phyloP scores from a whole-genome alignment of 306 rosid species.

The Vigna nakashimae region DNA sequence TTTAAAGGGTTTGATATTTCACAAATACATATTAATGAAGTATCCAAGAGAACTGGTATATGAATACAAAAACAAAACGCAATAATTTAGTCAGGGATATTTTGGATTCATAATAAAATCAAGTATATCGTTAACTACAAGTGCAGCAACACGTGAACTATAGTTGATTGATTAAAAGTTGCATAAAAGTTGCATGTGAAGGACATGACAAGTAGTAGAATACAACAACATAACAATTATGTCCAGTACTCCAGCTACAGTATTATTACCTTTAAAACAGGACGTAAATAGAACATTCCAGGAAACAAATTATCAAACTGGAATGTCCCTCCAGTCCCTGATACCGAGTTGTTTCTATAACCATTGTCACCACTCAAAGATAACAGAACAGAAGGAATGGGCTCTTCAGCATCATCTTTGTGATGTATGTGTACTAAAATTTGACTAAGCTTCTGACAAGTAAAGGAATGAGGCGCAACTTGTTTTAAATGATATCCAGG shows the following conservation, averaged over 20 bases:
- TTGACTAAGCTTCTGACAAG: constrained; percentile 97
- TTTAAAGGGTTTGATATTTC: background rate
- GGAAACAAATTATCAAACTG: constrained; percentile 83
- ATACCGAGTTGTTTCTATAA: constrained; percentile 91
- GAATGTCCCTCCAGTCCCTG: constrained; percentile 83
- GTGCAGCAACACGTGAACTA: constrained; percentile 35
- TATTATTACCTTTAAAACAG: constrained; percentile 84
- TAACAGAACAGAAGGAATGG: constrained; percentile 87
- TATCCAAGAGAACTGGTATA: background rate
- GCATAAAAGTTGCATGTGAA: constrained; percentile 5
- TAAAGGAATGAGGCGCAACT: constrained; percentile 82
- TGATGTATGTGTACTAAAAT: constrained; percentile 76
- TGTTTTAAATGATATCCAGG: constrained; percentile 85
- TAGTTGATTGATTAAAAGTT: constrained; percentile 27
- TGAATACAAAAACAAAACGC: background rate
- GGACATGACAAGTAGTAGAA: constrained; percentile 39
- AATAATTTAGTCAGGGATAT: background rate
- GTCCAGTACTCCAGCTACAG: constrained; percentile 31
- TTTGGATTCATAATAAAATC: constrained; percentile 41
- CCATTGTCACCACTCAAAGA: constrained; percentile 96
- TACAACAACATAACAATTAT: constrained; percentile 30
- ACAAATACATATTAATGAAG: background rate
- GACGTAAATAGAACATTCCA: constrained; percentile 95
- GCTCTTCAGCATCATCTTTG: constrained; percentile 68
- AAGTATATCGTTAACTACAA: constrained; percentile 28